Evolutionary conservation across 129 eudicot species (phyloP), one percentile per base, ranked within the genome.

Genomic region (Saussurea involucrata): DNA sequence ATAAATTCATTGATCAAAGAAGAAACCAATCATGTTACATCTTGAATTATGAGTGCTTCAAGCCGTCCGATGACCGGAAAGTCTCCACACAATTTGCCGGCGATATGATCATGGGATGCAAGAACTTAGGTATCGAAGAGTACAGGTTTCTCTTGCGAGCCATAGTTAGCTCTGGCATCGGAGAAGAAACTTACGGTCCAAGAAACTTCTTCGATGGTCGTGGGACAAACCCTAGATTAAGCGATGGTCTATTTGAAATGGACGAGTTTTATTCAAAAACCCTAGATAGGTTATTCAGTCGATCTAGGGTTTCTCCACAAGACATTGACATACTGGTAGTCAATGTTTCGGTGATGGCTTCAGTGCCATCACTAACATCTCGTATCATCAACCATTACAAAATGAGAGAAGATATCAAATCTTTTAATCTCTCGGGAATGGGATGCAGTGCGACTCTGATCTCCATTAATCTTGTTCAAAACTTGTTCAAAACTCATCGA

Each of bases 251-350:
- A 6, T 24, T 33, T 3, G 90, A 86, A 75, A 83, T 86, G 85
- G 90, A 86, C 8, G 87, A 80, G 81, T 80, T 83, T 49, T 80
- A 63, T 60, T 49, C 72, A n/a, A 21, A 74, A 66, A 86, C 90
- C 28, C 75, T 83, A 7, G 84, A 86, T 33, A 55, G 24, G 24
- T 34, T 86, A 2, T 86, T 86, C 20, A 53, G 37, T 2, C 73
- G 73, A 66, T 60, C 87, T n/a, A 33, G 66, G 10, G 57, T 80
- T 57, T 77, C 81, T 17, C 86, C 87, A 1, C 73, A 24, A 0
- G 90, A 86, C 69, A 80, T 86, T 66, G 90, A 86, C 64, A 81
- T 83, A 66, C 71, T 86, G 8, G 90, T 86, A 13, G 90, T 86
- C 71, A 86, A 86, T 66, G 90, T 86, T 36, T 86, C 87, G 0